Conservation (phyloP, 129 eudicot species). For the Calendula officinalis region DNA sequence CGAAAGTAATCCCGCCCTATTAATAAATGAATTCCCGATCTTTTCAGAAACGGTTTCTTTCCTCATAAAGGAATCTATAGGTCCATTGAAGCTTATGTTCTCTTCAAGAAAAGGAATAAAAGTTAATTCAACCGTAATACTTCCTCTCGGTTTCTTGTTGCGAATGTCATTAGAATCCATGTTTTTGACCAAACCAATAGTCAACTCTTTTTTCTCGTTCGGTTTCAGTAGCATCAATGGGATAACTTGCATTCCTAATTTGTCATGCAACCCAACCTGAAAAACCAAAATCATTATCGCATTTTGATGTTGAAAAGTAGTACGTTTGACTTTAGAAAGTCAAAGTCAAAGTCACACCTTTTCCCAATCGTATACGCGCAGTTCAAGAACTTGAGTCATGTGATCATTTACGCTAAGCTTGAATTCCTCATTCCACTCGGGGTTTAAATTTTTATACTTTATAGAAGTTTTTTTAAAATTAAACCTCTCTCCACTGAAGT, state of each 20-base stretch:
- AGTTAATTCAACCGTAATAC: conserved; percentile 49
- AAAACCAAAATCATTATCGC: conserved; percentile 5
- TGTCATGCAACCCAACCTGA: conserved; percentile 59
- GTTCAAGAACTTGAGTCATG: conserved; percentile 54
- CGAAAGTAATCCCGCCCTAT: conserved; percentile 44
- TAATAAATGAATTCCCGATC: conserved; percentile 22
- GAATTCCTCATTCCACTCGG: conserved; percentile 62
- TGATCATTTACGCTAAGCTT: conserved; percentile 59
- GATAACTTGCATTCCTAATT: conserved; percentile 60
- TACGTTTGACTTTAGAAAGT: background rate
- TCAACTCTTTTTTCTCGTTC: conserved; percentile 46
- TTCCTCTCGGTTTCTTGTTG: conserved; percentile 60
- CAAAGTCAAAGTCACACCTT: conserved; percentile 35
- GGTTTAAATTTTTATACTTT: conserved; percentile 52
- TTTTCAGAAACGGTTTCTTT: conserved; percentile 32
- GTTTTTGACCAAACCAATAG: conserved; percentile 45
- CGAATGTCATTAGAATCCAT: conserved; percentile 40
- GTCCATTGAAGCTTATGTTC: conserved; percentile 29
- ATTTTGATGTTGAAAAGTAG: conserved; percentile 1
- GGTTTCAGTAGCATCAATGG: conserved; percentile 53
- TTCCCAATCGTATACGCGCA: conserved; percentile 64
- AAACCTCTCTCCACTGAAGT: conserved; percentile 58
- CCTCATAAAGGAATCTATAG: conserved; percentile 29
- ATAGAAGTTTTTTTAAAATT: conserved; percentile 48
- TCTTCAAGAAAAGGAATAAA: conserved; percentile 54